phyloP scores from a whole-genome alignment of 1,284 basidiomycete species.

The Microbotryum intermedium region DNA sequence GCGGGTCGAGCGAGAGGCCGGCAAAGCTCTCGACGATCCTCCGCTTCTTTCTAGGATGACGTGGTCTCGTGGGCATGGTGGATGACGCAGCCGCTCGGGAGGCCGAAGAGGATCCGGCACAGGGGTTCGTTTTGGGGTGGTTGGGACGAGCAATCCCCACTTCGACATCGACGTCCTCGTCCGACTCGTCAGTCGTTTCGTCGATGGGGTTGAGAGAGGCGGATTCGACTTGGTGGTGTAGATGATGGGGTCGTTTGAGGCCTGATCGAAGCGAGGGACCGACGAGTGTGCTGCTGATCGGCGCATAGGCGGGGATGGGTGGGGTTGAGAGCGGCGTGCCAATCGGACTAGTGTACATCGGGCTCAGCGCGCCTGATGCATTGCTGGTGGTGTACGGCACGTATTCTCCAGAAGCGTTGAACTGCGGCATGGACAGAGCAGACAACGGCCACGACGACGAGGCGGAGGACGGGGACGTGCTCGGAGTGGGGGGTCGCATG shows the following conservation, averaged over 20 bases:
- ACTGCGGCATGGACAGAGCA: no score
- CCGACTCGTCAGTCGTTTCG: not conserved
- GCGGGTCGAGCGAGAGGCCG: no score
- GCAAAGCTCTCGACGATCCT: not conserved
- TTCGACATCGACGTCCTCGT: not conserved
- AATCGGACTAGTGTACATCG: not conserved
- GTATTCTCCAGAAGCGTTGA: no score
- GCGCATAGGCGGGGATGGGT: not conserved
- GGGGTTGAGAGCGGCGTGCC: not conserved
- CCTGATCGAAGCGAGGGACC: not conserved
- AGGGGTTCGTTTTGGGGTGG: not conserved
- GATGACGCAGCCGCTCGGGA: not conserved
- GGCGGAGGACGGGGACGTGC: no score
- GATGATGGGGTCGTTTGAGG: not conserved
- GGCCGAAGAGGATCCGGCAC: not conserved
- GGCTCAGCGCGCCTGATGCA: not conserved
- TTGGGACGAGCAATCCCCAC: not conserved
- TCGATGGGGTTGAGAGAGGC: not conserved
- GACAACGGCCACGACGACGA: no score
- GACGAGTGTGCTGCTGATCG: not conserved
- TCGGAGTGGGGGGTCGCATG: no score
- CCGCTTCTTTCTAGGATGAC: not conserved
- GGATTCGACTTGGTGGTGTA: constrained; percentile 7
- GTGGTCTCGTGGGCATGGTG: no score
- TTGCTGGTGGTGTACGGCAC: no score